These are phyloP conservation scores for Spathaspora passalidarum DNA, from an alignment of 805 yeast genomes.

Conservation along the genomic window DNA sequence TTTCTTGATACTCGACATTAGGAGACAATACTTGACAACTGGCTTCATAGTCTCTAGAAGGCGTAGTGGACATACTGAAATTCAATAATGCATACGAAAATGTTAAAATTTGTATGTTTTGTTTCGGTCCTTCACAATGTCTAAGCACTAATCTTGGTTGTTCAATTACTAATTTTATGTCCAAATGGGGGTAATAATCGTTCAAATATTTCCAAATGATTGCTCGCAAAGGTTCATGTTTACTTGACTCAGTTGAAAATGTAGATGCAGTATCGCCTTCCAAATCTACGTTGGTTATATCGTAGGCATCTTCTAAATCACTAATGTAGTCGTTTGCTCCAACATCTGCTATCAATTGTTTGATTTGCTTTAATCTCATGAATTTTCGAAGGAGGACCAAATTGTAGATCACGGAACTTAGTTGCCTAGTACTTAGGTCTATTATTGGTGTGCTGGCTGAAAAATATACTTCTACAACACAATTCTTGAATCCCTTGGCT, in stretches of 20 bases:
- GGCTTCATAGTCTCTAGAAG: slow-evolving; percentile 28
- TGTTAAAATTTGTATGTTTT: slow-evolving; percentile 21
- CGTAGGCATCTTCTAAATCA: neutral
- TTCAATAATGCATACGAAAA: slow-evolving; percentile 34
- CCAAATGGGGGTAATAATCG: slow-evolving; percentile 32
- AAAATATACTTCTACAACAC: slow-evolving; percentile 34
- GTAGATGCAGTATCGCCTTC: slow-evolving; percentile 2
- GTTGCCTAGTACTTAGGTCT: slow-evolving; percentile 32
- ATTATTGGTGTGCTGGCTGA: slow-evolving; percentile 38
- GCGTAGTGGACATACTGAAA: slow-evolving; percentile 30
- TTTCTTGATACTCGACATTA: slow-evolving; percentile 26
- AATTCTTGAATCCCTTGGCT: slow-evolving; percentile 36
- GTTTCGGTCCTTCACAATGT: slow-evolving; percentile 9
- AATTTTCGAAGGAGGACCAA: slow-evolving; percentile 27
- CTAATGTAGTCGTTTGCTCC: neutral
- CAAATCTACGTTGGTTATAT: neutral
- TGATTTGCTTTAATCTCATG: slow-evolving; percentile 18
- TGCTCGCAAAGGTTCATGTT: slow-evolving; percentile 3
- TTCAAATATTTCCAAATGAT: slow-evolving; percentile 16
- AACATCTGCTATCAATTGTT: slow-evolving; percentile 4
- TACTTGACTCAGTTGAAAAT: neutral
- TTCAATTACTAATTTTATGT: slow-evolving; percentile 27
- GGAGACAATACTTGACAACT: slow-evolving; percentile 35
- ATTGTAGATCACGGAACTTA: slow-evolving; percentile 33
- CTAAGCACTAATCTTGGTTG: slow-evolving; percentile 29